A percentile compares a stretch with the other conserved stretches of the same genome.
These are phyloP conservation scores for Diutina neorugosa DNA, from an alignment of 1,139 yeast species.

Conservation along the genomic window DNA sequence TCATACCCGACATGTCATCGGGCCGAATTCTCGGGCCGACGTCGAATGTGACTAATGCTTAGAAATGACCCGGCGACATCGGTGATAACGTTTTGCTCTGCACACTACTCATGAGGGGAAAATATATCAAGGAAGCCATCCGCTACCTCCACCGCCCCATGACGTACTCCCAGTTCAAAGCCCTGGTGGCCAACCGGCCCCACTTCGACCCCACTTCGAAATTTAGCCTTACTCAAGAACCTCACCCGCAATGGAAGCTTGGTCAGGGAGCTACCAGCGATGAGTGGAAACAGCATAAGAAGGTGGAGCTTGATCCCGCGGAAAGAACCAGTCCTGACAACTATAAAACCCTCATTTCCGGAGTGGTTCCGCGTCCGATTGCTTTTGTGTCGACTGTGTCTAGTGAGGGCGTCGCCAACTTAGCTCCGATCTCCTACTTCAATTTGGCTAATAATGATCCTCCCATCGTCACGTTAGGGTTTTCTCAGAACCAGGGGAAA, in stretches of 20 bases:
- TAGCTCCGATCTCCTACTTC: conserved; percentile 52
- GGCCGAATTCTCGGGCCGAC: no score
- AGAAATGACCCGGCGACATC: no score
- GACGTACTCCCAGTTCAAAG: not conserved
- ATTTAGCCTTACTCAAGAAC: conserved; percentile 15
- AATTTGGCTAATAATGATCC: conserved; percentile 40
- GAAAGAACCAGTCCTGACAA: conserved; percentile 32
- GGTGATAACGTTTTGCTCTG: not conserved
- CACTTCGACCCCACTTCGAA: not conserved
- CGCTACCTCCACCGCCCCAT: not conserved
- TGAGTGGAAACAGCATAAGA: conserved; percentile 30
- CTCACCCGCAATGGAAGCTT: conserved; percentile 28
- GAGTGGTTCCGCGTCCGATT: conserved; percentile 46
- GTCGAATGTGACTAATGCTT: no score
- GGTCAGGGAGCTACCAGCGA: conserved; percentile 39
- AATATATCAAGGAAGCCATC: no score
- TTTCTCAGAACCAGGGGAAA: conserved; percentile 24
- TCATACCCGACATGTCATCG: no score
- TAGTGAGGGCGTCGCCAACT: conserved; percentile 30
- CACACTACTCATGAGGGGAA: not conserved
- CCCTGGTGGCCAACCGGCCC: not conserved
- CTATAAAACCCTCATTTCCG: conserved; percentile 38
- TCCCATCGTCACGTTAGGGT: conserved; percentile 43
- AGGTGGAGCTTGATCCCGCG: conserved; percentile 37
- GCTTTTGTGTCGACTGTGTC: conserved; percentile 41